Conservation (phyloP, 176 grass and related monocot species). For the Hsuehochloa calcarea region DNA sequence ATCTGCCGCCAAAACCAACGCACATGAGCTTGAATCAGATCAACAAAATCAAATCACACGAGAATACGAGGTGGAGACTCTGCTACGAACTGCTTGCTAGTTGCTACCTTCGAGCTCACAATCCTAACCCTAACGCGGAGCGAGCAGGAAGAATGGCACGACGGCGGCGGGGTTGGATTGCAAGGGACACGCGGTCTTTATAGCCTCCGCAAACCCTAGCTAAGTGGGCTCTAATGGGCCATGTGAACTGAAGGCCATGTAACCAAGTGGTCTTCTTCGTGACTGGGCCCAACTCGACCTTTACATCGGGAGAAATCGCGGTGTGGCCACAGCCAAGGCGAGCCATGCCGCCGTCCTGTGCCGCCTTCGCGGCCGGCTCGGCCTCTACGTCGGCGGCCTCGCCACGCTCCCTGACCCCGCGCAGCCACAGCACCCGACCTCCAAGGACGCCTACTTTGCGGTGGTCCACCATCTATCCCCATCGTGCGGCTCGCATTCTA, state of each 20-base stretch:
- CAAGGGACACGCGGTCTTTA: background rate
- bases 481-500: too few species aligned
- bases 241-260: background rate
- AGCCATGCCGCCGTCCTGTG: slow-evolving; percentile 21
- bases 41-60: background rate
- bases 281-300: background rate
- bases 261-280: background rate
- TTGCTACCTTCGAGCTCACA: background rate
- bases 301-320: background rate
- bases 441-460: slow-evolving; percentile 86
- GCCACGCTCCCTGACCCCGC: slow-evolving; percentile 7
- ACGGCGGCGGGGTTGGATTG: background rate
- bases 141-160: slow-evolving; percentile 11
- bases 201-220: slow-evolving; percentile 31
- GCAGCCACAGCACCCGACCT: slow-evolving; percentile 38
- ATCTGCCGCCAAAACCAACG: background rate
- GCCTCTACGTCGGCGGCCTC: background rate
- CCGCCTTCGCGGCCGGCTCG: background rate
- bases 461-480: slow-evolving; percentile 51
- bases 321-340: background rate
- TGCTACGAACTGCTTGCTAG: background rate
- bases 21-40: background rate
- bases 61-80: background rate
- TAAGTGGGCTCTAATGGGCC: background rate
- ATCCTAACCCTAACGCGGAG: background rate